Evolutionary conservation across 2,329 filamentous ascomycete species (phyloP).

Genomic region (Pyrenophora teres): DNA sequence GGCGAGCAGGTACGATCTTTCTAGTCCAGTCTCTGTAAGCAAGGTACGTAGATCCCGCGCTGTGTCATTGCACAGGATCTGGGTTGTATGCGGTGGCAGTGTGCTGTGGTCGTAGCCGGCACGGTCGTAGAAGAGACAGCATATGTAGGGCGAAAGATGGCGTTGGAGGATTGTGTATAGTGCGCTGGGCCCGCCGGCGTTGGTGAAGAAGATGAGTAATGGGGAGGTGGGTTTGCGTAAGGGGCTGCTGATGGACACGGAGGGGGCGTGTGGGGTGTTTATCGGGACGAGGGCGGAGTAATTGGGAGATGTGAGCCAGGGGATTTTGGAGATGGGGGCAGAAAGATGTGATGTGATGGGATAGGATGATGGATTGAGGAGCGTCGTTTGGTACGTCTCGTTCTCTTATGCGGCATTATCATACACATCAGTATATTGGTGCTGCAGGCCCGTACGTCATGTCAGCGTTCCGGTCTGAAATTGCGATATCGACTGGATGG

Average conservation of each 20-base stretch:
- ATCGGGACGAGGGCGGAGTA: slow-evolving; percentile 7
- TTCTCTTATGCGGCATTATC: too few species aligned
- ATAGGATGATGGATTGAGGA: too few species aligned
- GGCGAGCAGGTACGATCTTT: slow-evolving; percentile 12
- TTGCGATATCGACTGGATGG: too few species aligned
- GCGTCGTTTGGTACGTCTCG: too few species aligned
- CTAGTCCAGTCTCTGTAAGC: slow-evolving; percentile 2
- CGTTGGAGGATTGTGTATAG: slow-evolving; percentile 8
- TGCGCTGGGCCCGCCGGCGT: slow-evolving; percentile 8
- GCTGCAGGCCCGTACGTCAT: too few species aligned
- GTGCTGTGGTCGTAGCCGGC: slow-evolving; percentile 16
- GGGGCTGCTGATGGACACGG: slow-evolving; percentile 6
- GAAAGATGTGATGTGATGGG: too few species aligned
- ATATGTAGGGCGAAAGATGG: slow-evolving; percentile 6
- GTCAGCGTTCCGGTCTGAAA: too few species aligned
- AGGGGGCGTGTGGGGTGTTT: slow-evolving; percentile 4
- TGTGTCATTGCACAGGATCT: slow-evolving; percentile 7
- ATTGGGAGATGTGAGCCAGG: slow-evolving; percentile 2
- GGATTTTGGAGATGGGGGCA: not conserved
- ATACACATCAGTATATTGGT: too few species aligned
- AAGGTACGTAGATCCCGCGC: slow-evolving; percentile 10
- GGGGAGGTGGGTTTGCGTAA: slow-evolving; percentile 1
- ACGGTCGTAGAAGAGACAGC: slow-evolving; percentile 18
- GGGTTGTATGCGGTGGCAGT: not conserved
- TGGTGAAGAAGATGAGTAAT: slow-evolving; percentile 16